Base-by-base conservation (phyloP, 345 rosid species). In the Iberis pinnata region DNA sequence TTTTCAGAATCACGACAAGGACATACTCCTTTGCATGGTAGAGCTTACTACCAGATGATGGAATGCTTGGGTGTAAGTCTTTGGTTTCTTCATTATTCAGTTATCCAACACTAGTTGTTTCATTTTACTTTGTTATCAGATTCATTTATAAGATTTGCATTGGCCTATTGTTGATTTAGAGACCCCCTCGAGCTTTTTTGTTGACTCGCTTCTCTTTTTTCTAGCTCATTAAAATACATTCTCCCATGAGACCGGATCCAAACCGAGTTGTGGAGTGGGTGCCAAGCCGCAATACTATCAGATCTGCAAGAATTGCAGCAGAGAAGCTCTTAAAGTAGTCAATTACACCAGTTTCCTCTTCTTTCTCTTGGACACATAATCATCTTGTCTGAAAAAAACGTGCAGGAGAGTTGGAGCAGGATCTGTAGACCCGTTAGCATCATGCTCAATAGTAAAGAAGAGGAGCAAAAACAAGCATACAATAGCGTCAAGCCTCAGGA, bases 31-130 rank as follows among this genome's bases (percentile, higher is more conserved):
- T 75, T 93, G 65, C 96, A 82, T 57, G 99, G 99, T 32, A 78
- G 99, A 61, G 95, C 95, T 68, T 93, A 86, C 75, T 88, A 88
- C 73, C 97, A 88, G 73, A 80, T 92, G 97, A 92, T 92, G 97
- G 98, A 88, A 72, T 92, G 95, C 67, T 76, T 92, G 70, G 98
- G 95, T 71, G 97, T 85, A 83, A 77, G 88, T 68, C 52, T 47
- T 18, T 47, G 49, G 13, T 18, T 59, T 53, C 32, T 20, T 53
- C 24, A 25, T 18, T 18, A 9, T 45, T 14, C 62, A 47, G 11
- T 46, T 18, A 44, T 61, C 20, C 11, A 36, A 14, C 31, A 25
- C 7, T 10, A 22, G 39, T 44, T 45, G 11, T 16, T 31, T 38
- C 9, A 22, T 47, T 58, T 5, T 26, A n/a, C n/a, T n/a, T n/a